A percentile compares a stretch with the other conserved stretches of the same genome.
phyloP scores from a whole-genome alignment of 2,329 filamentous ascomycete species.

The Pestalotiopsis sp. region DNA sequence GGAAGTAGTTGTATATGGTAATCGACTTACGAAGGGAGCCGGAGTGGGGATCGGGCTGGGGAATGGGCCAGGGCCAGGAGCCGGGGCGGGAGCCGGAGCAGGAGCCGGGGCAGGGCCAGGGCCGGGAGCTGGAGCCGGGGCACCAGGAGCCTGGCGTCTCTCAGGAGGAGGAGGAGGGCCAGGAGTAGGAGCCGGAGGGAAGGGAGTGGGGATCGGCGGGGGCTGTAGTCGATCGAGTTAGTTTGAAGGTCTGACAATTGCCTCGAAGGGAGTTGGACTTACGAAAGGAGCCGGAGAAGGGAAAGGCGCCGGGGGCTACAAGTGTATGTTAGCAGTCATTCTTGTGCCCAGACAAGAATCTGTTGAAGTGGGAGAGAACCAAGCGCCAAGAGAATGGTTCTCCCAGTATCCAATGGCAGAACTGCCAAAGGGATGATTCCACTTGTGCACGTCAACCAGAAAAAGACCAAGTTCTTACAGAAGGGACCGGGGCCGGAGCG shows the following conservation, averaged over 20 bases:
- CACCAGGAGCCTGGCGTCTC: neutral
- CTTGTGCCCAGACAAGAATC: neutral
- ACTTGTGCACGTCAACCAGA: neutral
- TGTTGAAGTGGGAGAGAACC: neutral
- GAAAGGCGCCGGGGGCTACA: neutral
- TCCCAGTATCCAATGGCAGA: neutral
- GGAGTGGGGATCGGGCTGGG: neutral
- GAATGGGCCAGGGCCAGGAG: neutral
- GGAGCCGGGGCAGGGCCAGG: neutral
- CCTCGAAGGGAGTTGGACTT: neutral
- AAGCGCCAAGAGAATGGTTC: neutral
- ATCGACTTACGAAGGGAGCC: neutral
- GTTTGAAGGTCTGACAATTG: neutral
- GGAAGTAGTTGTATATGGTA: neutral
- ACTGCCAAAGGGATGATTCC: neutral
- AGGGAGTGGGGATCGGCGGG: neutral
- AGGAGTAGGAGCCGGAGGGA: neutral
- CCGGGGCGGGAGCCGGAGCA: neutral
- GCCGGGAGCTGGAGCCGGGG: neutral
- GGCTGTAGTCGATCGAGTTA: neutral
- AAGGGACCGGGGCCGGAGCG: neutral
- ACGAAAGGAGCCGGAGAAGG: neutral
- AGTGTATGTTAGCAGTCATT: neutral
- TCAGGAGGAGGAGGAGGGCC: constrained; percentile 4
- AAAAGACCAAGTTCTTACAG: neutral